Conservation (phyloP, 768 basidiomycete genomes). For the Amanita pseudoporphyria region DNA sequence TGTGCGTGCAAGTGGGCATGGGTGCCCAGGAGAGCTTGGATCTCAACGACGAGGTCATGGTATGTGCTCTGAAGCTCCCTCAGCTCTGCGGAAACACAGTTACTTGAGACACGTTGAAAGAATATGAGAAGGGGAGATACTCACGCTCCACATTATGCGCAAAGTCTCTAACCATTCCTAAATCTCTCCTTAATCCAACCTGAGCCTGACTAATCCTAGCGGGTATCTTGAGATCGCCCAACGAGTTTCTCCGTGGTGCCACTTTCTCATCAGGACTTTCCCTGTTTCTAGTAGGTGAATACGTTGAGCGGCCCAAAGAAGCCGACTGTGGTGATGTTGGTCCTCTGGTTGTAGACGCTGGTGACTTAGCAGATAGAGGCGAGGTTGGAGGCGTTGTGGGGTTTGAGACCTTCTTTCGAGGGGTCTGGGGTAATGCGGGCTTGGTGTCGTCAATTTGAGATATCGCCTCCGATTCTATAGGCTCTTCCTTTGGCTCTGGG, state of each 20-base stretch:
- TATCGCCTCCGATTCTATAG: background rate
- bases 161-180: conserved; percentile 83
- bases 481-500: no score
- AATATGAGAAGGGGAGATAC: conserved; percentile 20
- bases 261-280: background rate
- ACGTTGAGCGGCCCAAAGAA: conserved; percentile 25
- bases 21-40: conserved; percentile 43
- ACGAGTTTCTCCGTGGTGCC: conserved; percentile 45
- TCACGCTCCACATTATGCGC: conserved; percentile 73
- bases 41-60: conserved; percentile 39
- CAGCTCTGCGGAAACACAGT: conserved; percentile 47
- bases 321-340: conserved; percentile 21
- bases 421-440: background rate
- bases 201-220: conserved; percentile 70
- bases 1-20: conserved; percentile 22
- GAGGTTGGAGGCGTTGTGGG: conserved; percentile 13
- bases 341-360: conserved; percentile 14
- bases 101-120: background rate
- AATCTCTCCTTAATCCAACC: conserved; percentile 61
- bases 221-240: conserved; percentile 70
- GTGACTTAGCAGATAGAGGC: conserved; percentile 10
- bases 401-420: conserved; percentile 2
- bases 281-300: background rate
- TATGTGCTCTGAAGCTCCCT: conserved; percentile 61
- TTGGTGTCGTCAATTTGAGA: background rate